Evolutionary conservation across 192 early-diverging fungal species (phyloP), one percentile per base, ranked within the genome.

Genomic region (Podila clonocystis): DNA sequence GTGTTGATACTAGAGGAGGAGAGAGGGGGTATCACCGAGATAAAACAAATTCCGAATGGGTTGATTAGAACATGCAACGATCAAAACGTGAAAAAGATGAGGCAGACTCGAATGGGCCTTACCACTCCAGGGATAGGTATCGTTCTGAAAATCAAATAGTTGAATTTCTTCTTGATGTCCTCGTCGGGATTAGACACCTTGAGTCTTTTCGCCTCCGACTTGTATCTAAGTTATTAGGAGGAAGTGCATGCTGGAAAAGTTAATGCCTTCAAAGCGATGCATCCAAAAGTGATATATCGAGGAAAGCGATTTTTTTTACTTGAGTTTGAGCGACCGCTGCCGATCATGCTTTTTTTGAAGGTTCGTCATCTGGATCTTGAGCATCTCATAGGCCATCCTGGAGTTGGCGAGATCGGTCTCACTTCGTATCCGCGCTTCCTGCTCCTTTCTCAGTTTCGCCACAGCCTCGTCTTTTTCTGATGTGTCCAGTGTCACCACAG

Each of bases 371-470:
- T 83, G 65, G 6, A 28, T n/a, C 26, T 70, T 70, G 3, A 73
- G 67, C 82, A 79, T 73, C 20, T 77, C 65, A 41, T 50, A 73
- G 20, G 82, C 82, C 57, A 83, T 45, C 20, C 41, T 67, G 20
- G 75, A 73, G 4, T 77, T 48, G 2, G 58, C 65, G 24, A 77
- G 49, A 20, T 78, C 75, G 33, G 41, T 34, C 26, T 83, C 74
- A 28, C 50, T 50, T 9, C 58, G 70, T 15, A 59, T 62, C 29
- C 74, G 36, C 0, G 29, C 50, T 17, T 75, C 70, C 34, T 63
- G 75, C 30, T 76, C 77, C 33, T 69, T 73, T 49, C 41, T 73
- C 2, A 58, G 50, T 13, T 64, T 65, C 12, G 57, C 12, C n/a
- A 57, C 26, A 13, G 75, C 72, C 34, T 64, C 63, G 17, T 83